Evolutionary conservation across 2,329 filamentous ascomycete genomes (phyloP).

Genomic region (Blastomyces percursus): DNA sequence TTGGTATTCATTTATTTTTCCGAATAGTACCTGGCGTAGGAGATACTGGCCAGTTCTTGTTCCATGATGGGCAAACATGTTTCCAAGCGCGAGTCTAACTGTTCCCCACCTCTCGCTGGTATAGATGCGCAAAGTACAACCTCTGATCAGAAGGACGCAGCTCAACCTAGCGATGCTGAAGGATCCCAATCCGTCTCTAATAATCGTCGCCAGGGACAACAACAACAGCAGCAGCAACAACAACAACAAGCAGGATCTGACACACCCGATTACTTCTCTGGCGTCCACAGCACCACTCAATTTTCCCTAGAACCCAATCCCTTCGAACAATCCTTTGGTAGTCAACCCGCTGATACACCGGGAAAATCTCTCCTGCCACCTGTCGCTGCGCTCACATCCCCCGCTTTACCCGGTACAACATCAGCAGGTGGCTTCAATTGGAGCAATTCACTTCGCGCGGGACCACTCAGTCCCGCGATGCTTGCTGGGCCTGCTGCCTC

Average conservation of each 20-base stretch:
- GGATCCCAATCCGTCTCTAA: background rate
- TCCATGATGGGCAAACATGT: background rate
- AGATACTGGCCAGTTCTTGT: background rate
- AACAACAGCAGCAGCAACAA: slow-evolving; percentile 43
- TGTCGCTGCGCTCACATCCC: slow-evolving; percentile 82
- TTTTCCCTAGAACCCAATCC: slow-evolving; percentile 74
- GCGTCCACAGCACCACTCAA: slow-evolving; percentile 40
- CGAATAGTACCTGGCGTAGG: background rate
- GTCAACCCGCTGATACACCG: slow-evolving; percentile 61
- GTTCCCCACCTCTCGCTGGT: background rate
- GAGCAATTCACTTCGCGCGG: slow-evolving; percentile 78
- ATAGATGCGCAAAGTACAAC: slow-evolving; percentile 2
- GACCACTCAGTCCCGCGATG: slow-evolving; percentile 94
- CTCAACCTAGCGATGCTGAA: slow-evolving; percentile 30
- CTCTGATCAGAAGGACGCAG: slow-evolving; percentile 2
- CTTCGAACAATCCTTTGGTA: slow-evolving; percentile 87
- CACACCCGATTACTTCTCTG: slow-evolving; percentile 59
- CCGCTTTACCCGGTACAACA: slow-evolving; percentile 66
- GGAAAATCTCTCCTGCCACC: slow-evolving; percentile 73
- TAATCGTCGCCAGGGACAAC: slow-evolving; percentile 16
- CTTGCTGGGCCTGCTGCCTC: slow-evolving; percentile 64
- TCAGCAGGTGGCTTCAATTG: slow-evolving; percentile 63
- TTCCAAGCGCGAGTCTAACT: background rate
- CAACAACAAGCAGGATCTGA: slow-evolving; percentile 40
- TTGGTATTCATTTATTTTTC: background rate